Base-by-base conservation (phyloP, 169 alveolate species). In the Plasmodium fragile region DNA sequence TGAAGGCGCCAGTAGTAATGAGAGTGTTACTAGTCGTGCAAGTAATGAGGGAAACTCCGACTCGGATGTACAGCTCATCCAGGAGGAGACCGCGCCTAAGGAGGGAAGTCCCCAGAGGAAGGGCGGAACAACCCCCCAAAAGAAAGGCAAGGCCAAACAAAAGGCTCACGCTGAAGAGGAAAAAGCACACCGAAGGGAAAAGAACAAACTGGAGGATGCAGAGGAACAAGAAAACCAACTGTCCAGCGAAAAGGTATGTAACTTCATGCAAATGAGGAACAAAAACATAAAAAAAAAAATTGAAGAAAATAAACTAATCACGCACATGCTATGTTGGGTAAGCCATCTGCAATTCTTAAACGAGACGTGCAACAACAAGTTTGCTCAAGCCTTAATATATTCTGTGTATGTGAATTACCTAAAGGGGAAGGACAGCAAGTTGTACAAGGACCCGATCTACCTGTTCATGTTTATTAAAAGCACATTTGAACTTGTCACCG, bases 391-490 rank as follows among this genome's bases (percentile, higher is more conserved):
- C 2, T 10, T 87, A 71, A 78, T 87, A 65, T 87, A 78, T 32
- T 87, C 93, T 78, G 90, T 87, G 7, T 87, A 87, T 78, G 93
- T 78, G 18, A 87, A 87, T 77, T 78, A 87, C 69, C 80, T 78
- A 78, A 82, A 45, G 16, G 65, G 25, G 5, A 34, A 43, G 30
- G 69, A 34, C 32, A 87, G 72, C n/a, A 65, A 53, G 72, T 18
- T 87, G n/a, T 87, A 87, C 59, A 87, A 36, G 32, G 93, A 87
- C 3, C 93, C 93, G 13, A 65, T 87, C 18, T 87, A 87, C 81
- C 30, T 87, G 70, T 87, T 87, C 72, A 16, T 87, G 71, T 87
- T 78, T 78, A 52, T 87, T 34, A 87, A 87, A 30, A 87, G 81
- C 49, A 30, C 55, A 11, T 87, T 87, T 28, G 39, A 59, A 6